Base-by-base conservation (phyloP, 331 rosid species). In the Malus hybrid region DNA sequence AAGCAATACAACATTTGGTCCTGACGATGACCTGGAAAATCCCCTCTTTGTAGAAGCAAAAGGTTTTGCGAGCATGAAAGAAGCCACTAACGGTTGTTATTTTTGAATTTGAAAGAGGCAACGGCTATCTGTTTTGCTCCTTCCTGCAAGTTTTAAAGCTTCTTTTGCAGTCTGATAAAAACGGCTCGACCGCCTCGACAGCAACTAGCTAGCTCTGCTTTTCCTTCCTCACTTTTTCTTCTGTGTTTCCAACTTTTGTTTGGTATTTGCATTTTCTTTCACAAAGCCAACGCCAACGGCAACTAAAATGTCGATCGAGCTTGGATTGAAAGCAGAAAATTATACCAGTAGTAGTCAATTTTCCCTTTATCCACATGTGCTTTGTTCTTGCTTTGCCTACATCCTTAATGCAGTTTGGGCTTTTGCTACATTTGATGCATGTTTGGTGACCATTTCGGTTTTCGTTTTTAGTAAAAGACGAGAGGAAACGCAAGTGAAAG, bases 91-190 rank as follows among this genome's bases (percentile, higher is more conserved):
- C 67, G 3, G 68, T 59, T 22, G 64, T 28, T 65, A 9, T 34
- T 19, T 20, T 81, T 71, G 70, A 81, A 76, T 81, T 81, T 67
- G 78, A 76, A 71, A 13, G 69, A 18, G 44, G 48, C 19, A 52
- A 52, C 57, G 57, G 57, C 57, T 52, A 52, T 10, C 20, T 52
- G 57, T 19, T 52, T 52, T 52, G 57, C 10, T 52, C 20, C 74
- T 69, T 18, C 63, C 27, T 19, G 6, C 7, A 29, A 65, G 46
- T 42, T 44, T 31, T 11, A 60, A 73, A 63, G 71, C 50, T 22
- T 60, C 69, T 61, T 79, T 79, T 59, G 24, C 74, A 6, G 32
- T 56, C 55, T 42, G 78, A 76, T 46, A 65, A 6, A 44, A 63
- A 60, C 65, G 6, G 65, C 65, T 70, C 56, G 20, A 16, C 20